phyloP scores from a whole-genome alignment of 1,284 basidiomycete genomes.

The Violaceomyces palustris region DNA sequence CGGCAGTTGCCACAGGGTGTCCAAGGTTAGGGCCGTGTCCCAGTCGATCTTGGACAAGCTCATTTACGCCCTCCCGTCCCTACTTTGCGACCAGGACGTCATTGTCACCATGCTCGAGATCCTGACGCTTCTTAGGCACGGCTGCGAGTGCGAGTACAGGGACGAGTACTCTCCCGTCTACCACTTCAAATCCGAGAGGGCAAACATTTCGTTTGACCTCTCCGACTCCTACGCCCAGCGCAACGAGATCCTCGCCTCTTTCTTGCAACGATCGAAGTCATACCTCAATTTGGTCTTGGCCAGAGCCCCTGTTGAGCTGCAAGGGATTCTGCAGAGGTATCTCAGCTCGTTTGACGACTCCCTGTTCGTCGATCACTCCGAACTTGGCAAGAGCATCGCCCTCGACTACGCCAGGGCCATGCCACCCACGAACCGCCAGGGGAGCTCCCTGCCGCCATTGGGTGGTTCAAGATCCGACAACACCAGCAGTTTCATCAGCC shows the following conservation, averaged over 20 bases:
- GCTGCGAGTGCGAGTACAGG: slow-evolving; percentile 83
- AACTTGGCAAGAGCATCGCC: slow-evolving; percentile 47
- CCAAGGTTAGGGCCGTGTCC: slow-evolving; percentile 75
- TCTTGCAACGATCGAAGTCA: slow-evolving; percentile 67
- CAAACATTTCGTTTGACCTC: slow-evolving; percentile 69
- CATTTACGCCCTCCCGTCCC: slow-evolving; percentile 85
- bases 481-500: slow-evolving; percentile 38
- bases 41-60: slow-evolving; percentile 76
- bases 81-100: slow-evolving; percentile 83
- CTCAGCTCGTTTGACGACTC: slow-evolving; percentile 37
- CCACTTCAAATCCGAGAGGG: slow-evolving; percentile 73
- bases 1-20: slow-evolving; percentile 74
- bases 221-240: slow-evolving; percentile 82
- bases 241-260: slow-evolving; percentile 72
- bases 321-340: slow-evolving; percentile 75
- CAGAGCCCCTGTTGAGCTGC: slow-evolving; percentile 84
- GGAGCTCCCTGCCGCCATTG: slow-evolving; percentile 41
- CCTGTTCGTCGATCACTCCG: slow-evolving; percentile 23
- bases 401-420: slow-evolving; percentile 45
- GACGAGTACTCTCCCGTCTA: slow-evolving; percentile 92
- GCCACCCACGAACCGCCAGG: slow-evolving; percentile 30
- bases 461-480: slow-evolving; percentile 52
- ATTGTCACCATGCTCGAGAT: slow-evolving; percentile 76
- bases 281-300: slow-evolving; percentile 83
- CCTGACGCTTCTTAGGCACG: slow-evolving; percentile 77